Evolutionary conservation across 345 rosid genomes (phyloP), one percentile per base, ranked within the genome.

Genomic region (Noccaea caerulescens): DNA sequence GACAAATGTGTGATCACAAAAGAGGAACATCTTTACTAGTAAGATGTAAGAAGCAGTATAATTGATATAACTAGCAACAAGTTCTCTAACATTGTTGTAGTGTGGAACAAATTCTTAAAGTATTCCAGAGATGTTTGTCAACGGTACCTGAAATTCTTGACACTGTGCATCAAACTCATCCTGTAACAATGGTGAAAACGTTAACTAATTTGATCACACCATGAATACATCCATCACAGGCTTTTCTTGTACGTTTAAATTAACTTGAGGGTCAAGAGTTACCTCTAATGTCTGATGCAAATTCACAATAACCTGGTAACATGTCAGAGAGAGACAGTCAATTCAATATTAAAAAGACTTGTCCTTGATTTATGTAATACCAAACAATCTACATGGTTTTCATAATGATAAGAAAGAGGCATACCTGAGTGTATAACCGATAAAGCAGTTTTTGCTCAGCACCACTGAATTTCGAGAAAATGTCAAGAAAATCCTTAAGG

Each of bases 251-350:
- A 18, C 3, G 30, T 57, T n/a, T 12, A 10, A 39, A 46, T 0
- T 1, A 46, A 46, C 37, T 38, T 18, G 8, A 46, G 10, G 47
- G 71, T 0, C 12, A 23, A 57, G 36, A 23, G 3, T 63, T 83
- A 90, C 96, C 96, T 83, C 85, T 61, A 83, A 44, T 25, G 67
- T 73, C 61, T 66, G 84, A 79, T 87, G 91, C 89, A 90, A 80
- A 65, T 85, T 83, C 38, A 84, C 79, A 70, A 90, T 80, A 59
- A 87, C 88, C 96, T 89, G 86, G 56, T 80, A 78, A 52, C 75
- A 76, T 32, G 30, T 39, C 11, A 47, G 57, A 74, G 10, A 60
- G 2, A 55, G 42, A 32, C 10, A 52, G 51, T 16, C 18, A 16
- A 16, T 16, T 16, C 18, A 16, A 16, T 16, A 16, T 16, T 16